Evolutionary conservation across 2,329 filamentous ascomycete species (phyloP).

Genomic region (Coleophoma eucalyptorum): DNA sequence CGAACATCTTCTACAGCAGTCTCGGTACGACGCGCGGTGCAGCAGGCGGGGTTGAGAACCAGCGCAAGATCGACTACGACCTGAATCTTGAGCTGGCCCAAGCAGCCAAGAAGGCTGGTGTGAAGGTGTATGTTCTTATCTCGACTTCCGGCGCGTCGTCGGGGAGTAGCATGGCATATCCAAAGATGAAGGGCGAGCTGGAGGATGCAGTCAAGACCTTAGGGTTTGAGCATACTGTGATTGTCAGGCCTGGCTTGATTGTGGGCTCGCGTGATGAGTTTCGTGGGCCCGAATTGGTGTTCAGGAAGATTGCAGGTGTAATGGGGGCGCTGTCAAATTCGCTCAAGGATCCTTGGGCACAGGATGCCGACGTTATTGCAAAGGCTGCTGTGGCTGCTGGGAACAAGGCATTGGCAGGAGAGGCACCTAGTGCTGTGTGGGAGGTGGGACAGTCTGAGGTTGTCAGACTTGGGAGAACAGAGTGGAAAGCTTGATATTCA

Average conservation of each 20-base stretch:
- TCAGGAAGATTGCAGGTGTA: constrained; percentile 50
- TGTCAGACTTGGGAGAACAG: constrained; percentile 42
- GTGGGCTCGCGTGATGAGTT: constrained; percentile 64
- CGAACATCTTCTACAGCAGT: constrained; percentile 68
- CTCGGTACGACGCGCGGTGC: constrained; percentile 75
- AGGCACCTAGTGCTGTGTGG: constrained; percentile 41
- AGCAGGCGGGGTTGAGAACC: constrained; percentile 73
- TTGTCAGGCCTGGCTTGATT: constrained; percentile 73
- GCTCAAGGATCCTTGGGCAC: constrained; percentile 60
- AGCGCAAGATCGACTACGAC: constrained; percentile 86
- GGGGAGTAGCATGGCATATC: constrained; percentile 50
- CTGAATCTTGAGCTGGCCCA: constrained; percentile 76
- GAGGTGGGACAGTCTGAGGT: constrained; percentile 44
- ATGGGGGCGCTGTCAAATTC: constrained; percentile 45
- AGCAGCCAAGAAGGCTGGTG: constrained; percentile 69
- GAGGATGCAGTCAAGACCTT: constrained; percentile 72
- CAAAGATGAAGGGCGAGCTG: constrained; percentile 80
- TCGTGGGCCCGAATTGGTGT: constrained; percentile 52
- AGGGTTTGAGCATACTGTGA: constrained; percentile 73
- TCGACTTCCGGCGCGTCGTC: constrained; percentile 39
- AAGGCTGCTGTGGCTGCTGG: constrained; percentile 47
- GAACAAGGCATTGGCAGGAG: constrained; percentile 37
- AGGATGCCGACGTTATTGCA: constrained; percentile 59
- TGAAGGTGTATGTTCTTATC: constrained; percentile 56
- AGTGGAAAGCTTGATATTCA: constrained; percentile 23